A percentile compares a stretch with the other conserved stretches of the same genome.
Evolutionary conservation across 2,329 filamentous ascomycete genomes (phyloP).

Genomic region (Xylariaceae sp.): DNA sequence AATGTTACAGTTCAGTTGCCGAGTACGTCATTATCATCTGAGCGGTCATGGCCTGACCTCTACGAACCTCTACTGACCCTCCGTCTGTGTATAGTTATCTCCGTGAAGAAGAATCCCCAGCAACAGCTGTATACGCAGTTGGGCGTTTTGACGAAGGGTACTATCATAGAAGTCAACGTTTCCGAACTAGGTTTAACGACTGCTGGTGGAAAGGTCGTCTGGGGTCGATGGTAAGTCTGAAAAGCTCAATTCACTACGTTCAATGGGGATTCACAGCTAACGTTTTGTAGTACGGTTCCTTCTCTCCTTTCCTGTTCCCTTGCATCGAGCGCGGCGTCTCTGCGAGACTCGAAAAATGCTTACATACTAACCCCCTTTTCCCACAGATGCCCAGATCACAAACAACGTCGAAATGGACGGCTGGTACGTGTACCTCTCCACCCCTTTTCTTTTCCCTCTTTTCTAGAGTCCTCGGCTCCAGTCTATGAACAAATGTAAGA

Average conservation of each 20-base stretch:
- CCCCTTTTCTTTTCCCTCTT: not conserved
- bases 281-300: too few relatives aligned
- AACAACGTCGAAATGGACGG: constrained; percentile 41
- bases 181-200: constrained; percentile 87
- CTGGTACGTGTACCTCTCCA: not conserved
- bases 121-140: constrained; percentile 64
- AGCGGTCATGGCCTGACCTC: not conserved
- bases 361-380: constrained; percentile 1
- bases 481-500: too few relatives aligned
- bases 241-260: too few relatives aligned
- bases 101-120: constrained; percentile 67
- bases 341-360: too few relatives aligned
- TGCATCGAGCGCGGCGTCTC: too few relatives aligned
- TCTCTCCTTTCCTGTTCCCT: not conserved
- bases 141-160: constrained; percentile 53
- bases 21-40: not conserved
- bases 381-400: constrained; percentile 30
- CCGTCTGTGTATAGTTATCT: constrained; percentile 46
- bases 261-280: too few relatives aligned
- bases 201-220: constrained; percentile 85
- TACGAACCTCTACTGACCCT: constrained; percentile 85
- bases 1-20: constrained; percentile 9
- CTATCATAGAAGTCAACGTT: constrained; percentile 79
- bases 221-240: constrained; percentile 54
- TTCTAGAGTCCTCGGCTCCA: too few relatives aligned